A percentile compares a stretch with the other conserved stretches of the same genome.
These are phyloP conservation scores for Tricholoma matsutake DNA, from an alignment of 768 basidiomycete genomes.

Conservation along the genomic window DNA sequence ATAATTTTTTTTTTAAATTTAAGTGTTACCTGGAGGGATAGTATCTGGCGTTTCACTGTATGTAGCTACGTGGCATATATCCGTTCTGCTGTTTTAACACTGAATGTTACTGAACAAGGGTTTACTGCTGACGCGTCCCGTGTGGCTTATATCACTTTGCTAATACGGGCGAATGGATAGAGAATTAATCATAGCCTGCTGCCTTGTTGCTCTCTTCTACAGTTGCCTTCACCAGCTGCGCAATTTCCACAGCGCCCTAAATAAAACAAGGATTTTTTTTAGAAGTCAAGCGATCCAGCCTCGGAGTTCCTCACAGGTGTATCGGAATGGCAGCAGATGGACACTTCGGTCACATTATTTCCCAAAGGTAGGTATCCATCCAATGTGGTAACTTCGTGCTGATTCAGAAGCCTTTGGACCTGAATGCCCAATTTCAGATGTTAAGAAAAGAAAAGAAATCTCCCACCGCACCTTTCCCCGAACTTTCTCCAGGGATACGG, in stretches of 20 bases:
- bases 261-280: neutral
- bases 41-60: too few relatives aligned
- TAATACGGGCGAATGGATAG: neutral
- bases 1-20: too few relatives aligned
- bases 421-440: neutral
- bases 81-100: too few relatives aligned
- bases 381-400: slow-evolving; percentile 47
- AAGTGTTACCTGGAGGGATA: too few relatives aligned
- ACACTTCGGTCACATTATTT: slow-evolving; percentile 43
- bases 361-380: slow-evolving; percentile 40
- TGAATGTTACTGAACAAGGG: too few relatives aligned
- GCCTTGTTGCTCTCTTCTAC: neutral
- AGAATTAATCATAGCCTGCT: neutral
- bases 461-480: slow-evolving; percentile 36
- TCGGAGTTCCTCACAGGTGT: slow-evolving; percentile 44
- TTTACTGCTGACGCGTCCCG: too few relatives aligned
- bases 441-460: neutral
- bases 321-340: slow-evolving; percentile 66
- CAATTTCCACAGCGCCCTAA: slow-evolving; percentile 55
- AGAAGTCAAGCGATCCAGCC: neutral
- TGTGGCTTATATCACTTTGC: too few relatives aligned
- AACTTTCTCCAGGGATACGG: slow-evolving; percentile 41
- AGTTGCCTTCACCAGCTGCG: neutral
- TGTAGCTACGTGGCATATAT: too few relatives aligned
- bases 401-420: slow-evolving; percentile 34